These are phyloP conservation scores for Quercus wislizeni DNA, from an alignment of 306 rosid genomes.

Conservation along the genomic window DNA sequence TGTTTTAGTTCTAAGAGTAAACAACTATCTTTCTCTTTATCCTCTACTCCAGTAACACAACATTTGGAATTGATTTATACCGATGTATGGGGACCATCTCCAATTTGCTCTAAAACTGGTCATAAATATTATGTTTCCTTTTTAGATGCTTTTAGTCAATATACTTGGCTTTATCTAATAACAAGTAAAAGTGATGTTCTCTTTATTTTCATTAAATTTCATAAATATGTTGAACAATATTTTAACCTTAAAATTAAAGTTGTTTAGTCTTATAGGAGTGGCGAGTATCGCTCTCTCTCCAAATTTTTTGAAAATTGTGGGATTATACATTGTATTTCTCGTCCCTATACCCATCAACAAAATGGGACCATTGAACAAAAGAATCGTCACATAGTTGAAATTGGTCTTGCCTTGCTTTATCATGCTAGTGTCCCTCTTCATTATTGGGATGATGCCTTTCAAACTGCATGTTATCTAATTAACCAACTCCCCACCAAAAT, in stretches of 20 bases:
- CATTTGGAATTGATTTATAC: too few species aligned
- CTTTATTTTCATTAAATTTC: neutral
- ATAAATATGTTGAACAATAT: neutral
- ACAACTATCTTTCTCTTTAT: too few species aligned
- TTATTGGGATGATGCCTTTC: neutral
- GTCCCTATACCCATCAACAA: neutral
- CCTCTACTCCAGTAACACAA: too few species aligned
- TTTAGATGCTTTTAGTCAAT: neutral
- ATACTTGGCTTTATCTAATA: neutral
- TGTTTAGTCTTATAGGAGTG: neutral
- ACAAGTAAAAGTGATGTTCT: neutral
- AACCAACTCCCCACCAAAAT: neutral
- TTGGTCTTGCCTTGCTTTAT: neutral
- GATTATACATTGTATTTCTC: neutral
- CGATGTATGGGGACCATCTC: too few species aligned
- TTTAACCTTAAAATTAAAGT: neutral
- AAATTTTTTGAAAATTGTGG: neutral
- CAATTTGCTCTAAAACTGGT: too few species aligned
- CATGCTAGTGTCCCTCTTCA: neutral
- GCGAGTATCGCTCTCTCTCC: neutral
- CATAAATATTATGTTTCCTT: neutral
- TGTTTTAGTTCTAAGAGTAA: too few species aligned
- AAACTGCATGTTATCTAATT: neutral
- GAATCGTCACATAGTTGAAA: too few species aligned
- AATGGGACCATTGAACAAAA: too few species aligned